Evolutionary conservation across 2,329 filamentous ascomycete species (phyloP).

Genomic region (Paecilomyces sp.): DNA sequence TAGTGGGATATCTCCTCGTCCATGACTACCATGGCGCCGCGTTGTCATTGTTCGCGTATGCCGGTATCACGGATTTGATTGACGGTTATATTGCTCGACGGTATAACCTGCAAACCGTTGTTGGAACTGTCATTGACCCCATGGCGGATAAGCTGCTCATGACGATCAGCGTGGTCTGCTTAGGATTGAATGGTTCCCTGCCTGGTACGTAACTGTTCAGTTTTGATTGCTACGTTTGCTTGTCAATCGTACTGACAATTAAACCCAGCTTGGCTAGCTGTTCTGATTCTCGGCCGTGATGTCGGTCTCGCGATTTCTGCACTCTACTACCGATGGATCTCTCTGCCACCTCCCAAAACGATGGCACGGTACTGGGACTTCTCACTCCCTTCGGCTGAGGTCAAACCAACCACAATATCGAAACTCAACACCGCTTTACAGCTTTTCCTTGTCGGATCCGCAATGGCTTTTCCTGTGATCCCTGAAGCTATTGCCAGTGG

Average conservation of each 20-base stretch:
- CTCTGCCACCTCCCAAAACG: constrained; percentile 86
- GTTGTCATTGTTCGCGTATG: constrained; percentile 81
- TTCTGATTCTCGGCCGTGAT: constrained; percentile 86
- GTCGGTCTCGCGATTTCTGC: constrained; percentile 75
- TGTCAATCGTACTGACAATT: not conserved
- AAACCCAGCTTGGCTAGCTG: constrained; percentile 69
- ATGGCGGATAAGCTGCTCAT: constrained; percentile 97
- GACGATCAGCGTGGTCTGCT: constrained; percentile 80
- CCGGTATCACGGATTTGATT: constrained; percentile 81
- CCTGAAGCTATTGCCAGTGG: constrained; percentile 47
- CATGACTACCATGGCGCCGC: constrained; percentile 74
- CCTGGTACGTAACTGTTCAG: constrained; percentile 52
- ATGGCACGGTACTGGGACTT: constrained; percentile 96
- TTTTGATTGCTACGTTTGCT: not conserved
- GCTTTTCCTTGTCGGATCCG: constrained; percentile 74
- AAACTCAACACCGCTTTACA: constrained; percentile 88
- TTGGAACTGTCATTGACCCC: constrained; percentile 89
- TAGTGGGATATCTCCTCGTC: constrained; percentile 82
- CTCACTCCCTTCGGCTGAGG: constrained; percentile 57
- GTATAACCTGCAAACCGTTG: constrained; percentile 85
- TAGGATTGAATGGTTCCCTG: constrained; percentile 75
- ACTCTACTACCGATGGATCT: constrained; percentile 94
- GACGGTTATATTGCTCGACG: constrained; percentile 89
- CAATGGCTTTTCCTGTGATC: constrained; percentile 72
- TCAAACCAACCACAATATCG: constrained; percentile 38